phyloP scores from a whole-genome alignment of 2,329 filamentous ascomycete species.

The Pseudofabraea citricarpa region DNA sequence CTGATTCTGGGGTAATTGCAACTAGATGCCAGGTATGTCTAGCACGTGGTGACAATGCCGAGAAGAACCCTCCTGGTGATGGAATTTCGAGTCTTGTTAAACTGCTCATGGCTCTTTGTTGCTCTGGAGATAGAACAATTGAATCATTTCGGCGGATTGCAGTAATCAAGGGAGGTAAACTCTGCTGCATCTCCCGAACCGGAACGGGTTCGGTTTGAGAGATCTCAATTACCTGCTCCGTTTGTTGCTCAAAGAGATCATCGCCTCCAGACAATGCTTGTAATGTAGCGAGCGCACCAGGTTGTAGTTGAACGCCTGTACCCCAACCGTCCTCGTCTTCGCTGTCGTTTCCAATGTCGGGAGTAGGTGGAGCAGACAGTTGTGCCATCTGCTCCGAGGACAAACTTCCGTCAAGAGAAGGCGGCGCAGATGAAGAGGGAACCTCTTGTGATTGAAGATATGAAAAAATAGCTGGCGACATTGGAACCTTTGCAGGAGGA shows the following conservation, averaged over 20 bases:
- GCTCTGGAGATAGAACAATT: conserved; percentile 41
- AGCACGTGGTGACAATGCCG: conserved; percentile 69
- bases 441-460: conserved; percentile 67
- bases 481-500: conserved; percentile 62
- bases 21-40: conserved; percentile 78
- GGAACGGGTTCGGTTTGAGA: conserved; percentile 34
- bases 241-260: conserved; percentile 57
- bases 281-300: conserved; percentile 74
- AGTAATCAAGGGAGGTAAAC: conserved; percentile 45
- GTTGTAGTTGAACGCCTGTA: conserved; percentile 66
- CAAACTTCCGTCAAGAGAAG: conserved; percentile 79
- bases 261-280: conserved; percentile 62
- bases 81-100: conserved; percentile 83
- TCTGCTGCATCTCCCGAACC: conserved; percentile 48
- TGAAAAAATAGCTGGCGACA: conserved; percentile 70
- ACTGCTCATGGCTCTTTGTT: conserved; percentile 59
- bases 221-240: conserved; percentile 50
- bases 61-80: conserved; percentile 89
- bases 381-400: conserved; percentile 82
- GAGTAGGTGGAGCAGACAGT: conserved; percentile 80
- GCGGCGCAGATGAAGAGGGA: conserved; percentile 73
- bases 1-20: conserved; percentile 45
- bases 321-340: conserved; percentile 60
- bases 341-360: conserved; percentile 58
- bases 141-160: conserved; percentile 28